Conservation (phyloP, 73 alveolate species). For the Symbiodinium natans region DNA sequence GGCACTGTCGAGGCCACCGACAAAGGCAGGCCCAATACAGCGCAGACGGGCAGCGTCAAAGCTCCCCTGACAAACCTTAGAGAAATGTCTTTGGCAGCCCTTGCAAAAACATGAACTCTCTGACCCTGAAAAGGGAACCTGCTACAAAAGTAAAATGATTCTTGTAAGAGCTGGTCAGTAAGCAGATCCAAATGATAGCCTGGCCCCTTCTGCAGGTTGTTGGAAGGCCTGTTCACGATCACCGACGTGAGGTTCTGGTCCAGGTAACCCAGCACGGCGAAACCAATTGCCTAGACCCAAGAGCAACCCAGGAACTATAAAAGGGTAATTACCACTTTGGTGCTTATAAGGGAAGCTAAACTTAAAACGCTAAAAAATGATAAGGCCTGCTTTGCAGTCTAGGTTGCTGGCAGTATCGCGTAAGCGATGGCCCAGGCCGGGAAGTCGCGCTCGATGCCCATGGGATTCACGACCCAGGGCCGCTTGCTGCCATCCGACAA, state of each 20-base stretch:
- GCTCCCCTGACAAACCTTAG: too few species aligned
- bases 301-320: too few species aligned
- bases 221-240: slow-evolving; percentile 24
- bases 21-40: too few species aligned
- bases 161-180: too few species aligned
- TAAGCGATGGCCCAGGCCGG: not conserved
- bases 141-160: too few species aligned
- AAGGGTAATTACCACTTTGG: not conserved
- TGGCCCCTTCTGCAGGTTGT: not conserved
- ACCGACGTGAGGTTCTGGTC: slow-evolving; percentile 3
- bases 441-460: not conserved
- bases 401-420: not conserved
- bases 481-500: not conserved
- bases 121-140: too few species aligned
- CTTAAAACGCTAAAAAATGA: not conserved
- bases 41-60: too few species aligned
- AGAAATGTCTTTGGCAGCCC: too few species aligned
- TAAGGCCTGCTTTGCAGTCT: too few species aligned
- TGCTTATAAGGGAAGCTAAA: not conserved
- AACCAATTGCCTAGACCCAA: not conserved
- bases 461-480: slow-evolving; percentile 22
- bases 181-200: slow-evolving; percentile 30
- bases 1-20: too few species aligned
- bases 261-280: slow-evolving; percentile 30
- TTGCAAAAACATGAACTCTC: too few species aligned